phyloP scores from a whole-genome alignment of 1,284 basidiomycete genomes.

The Sporisorium exsertum region DNA sequence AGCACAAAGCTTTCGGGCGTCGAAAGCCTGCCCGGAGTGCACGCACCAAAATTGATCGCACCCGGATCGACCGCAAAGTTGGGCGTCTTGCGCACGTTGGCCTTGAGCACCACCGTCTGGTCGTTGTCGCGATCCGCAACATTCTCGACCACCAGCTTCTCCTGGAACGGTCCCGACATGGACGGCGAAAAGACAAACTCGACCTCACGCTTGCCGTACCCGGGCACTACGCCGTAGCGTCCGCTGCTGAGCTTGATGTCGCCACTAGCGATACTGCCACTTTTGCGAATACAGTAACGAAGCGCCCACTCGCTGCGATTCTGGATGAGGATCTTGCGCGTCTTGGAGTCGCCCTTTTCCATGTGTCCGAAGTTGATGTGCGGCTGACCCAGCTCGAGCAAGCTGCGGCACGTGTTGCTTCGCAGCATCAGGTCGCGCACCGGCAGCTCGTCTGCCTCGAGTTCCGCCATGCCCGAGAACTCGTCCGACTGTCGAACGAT shows the following conservation, averaged over 20 bases:
- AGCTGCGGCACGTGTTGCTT: conserved; percentile 70
- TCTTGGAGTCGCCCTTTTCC: conserved; percentile 72
- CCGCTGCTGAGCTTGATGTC: conserved; percentile 72
- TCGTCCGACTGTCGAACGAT: conserved; percentile 51
- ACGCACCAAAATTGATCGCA: conserved; percentile 68
- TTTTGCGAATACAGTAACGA: conserved; percentile 72
- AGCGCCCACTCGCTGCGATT: conserved; percentile 71
- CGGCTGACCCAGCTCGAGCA: conserved; percentile 72
- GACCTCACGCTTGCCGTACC: conserved; percentile 72
- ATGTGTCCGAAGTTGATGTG: conserved; percentile 73
- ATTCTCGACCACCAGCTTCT: conserved; percentile 72
- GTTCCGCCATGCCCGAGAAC: conserved; percentile 62
- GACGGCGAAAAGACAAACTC: conserved; percentile 70
- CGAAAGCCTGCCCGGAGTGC: conserved; percentile 57
- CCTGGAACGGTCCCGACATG: conserved; percentile 71
- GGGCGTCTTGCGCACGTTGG: conserved; percentile 71
- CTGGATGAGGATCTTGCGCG: conserved; percentile 72
- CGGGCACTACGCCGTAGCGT: conserved; percentile 72
- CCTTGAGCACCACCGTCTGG: conserved; percentile 72
- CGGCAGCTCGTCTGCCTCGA: conserved; percentile 70
- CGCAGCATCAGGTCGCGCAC: conserved; percentile 72
- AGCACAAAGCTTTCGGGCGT: conserved; percentile 69
- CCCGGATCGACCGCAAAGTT: conserved; percentile 71
- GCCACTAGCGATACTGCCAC: conserved; percentile 72
- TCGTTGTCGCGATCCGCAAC: conserved; percentile 72